A percentile compares a stretch with the other conserved stretches of the same genome.
Conservation (phyloP, 139 green algal genomes). For the Chlorella sp. region DNA sequence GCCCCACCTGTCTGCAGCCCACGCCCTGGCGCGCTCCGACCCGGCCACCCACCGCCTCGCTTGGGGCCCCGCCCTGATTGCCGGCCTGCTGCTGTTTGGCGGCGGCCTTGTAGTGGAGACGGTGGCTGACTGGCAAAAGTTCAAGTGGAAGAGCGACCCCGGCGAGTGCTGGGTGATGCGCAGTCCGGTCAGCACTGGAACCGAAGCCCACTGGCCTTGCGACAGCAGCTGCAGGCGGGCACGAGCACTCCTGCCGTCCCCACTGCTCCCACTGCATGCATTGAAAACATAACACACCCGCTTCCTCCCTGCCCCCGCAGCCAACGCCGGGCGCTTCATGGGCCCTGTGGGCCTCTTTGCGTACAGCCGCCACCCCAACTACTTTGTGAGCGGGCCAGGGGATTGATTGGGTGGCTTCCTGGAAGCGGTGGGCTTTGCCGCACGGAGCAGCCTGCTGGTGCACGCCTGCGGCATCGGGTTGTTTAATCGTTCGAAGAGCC, state of each 20-base stretch:
- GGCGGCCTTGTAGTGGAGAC: slow-evolving; percentile 44
- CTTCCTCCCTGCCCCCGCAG: slow-evolving; percentile 17
- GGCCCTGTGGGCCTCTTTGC: slow-evolving; percentile 34
- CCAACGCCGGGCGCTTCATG: slow-evolving; percentile 45
- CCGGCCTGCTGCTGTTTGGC: slow-evolving; percentile 17
- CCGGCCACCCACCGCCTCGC: background rate
- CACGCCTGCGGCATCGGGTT: no score
- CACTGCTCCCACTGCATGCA: no score
- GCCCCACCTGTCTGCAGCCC: no score
- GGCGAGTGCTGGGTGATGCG: background rate
- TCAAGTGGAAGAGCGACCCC: slow-evolving; percentile 45
- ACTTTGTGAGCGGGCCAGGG: slow-evolving; percentile 30
- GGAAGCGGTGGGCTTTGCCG: no score
- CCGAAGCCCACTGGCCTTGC: no score
- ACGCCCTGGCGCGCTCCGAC: no score
- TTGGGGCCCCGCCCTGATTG: background rate
- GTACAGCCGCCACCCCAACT: slow-evolving; percentile 51
- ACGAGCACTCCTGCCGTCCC: no score
- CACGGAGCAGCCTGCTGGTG: no score
- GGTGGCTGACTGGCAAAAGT: slow-evolving; percentile 60
- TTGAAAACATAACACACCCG: background rate
- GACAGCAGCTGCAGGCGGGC: no score
- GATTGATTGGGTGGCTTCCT: no score
- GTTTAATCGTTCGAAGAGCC: no score
- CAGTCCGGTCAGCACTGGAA: no score